Conservation (phyloP, 169 alveolate species). For the Miamiensis avidus region DNA sequence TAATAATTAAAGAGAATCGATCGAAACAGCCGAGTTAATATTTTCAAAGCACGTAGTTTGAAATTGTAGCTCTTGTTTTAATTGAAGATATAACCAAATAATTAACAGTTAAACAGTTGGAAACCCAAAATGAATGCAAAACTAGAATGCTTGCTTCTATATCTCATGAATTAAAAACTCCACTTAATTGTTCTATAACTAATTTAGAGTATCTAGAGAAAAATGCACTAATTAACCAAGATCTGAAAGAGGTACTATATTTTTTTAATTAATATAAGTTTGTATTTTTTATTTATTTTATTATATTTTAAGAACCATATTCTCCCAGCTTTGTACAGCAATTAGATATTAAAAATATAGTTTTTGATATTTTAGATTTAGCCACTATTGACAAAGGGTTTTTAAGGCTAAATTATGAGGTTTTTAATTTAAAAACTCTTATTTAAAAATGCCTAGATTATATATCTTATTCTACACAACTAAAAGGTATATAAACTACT, state of each 20-base stretch:
- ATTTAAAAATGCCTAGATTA: background rate
- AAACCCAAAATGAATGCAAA: background rate
- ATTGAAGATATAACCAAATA: constrained; percentile 6
- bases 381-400: background rate
- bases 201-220: background rate
- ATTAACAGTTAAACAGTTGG: background rate
- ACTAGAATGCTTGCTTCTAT: constrained; percentile 5
- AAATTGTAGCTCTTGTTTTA: too few relatives aligned
- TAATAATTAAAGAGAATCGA: too few relatives aligned
- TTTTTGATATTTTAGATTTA: constrained; percentile 12
- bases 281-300: background rate
- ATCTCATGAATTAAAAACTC: constrained; percentile 17
- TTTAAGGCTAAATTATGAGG: background rate
- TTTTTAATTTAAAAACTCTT: background rate
- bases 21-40: too few relatives aligned
- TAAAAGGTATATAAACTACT: constrained; percentile 2
- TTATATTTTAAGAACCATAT: background rate
- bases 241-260: too few relatives aligned
- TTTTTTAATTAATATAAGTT: background rate
- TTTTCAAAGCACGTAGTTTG: too few relatives aligned
- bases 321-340: constrained; percentile 1
- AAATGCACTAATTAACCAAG: too few relatives aligned
- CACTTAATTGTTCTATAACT: constrained; percentile 6
- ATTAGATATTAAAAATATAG: background rate
- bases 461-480: background rate